Conservation (phyloP, 768 basidiomycete genomes). For the Leccinellum rugosiceps region DNA sequence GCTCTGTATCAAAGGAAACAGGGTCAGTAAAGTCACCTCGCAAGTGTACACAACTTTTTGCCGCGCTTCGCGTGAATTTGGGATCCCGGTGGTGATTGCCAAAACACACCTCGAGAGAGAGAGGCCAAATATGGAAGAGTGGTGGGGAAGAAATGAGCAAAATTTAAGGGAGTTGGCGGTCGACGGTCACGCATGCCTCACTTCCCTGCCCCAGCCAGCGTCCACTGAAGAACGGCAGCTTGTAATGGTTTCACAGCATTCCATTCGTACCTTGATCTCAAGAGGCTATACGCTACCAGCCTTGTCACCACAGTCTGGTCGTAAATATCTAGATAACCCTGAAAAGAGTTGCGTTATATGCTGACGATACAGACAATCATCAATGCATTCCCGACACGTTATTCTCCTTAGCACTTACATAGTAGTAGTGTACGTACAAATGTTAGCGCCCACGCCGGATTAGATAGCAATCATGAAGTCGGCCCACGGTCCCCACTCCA, state of each 20-base stretch:
- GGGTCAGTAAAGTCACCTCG: conserved; percentile 12
- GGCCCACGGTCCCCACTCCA: not conserved
- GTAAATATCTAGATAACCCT: conserved; percentile 2
- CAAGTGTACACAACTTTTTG: conserved; percentile 25
- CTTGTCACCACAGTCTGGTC: not conserved
- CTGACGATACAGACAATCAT: conserved; percentile 8
- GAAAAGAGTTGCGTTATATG: conserved; percentile 12
- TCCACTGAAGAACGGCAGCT: not conserved
- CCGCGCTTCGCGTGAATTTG: conserved; percentile 29
- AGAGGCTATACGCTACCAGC: not conserved
- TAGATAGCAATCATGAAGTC: not conserved
- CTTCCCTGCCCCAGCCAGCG: conserved; percentile 19
- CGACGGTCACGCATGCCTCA: conserved; percentile 31
- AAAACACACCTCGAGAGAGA: conserved; percentile 36
- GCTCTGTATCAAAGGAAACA: conserved; percentile 20
- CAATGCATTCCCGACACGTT: too few relatives aligned
- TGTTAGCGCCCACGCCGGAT: not conserved
- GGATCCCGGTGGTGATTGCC: conserved; percentile 36
- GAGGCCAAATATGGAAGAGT: conserved; percentile 28
- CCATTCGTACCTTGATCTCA: conserved; percentile 11
- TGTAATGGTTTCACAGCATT: conserved; percentile 9
- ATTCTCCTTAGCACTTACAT: too few relatives aligned
- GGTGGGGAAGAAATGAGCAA: conserved; percentile 29
- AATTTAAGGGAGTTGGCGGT: conserved; percentile 22
- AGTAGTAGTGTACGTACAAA: too few relatives aligned